Conservation (phyloP, 2,329 filamentous ascomycete genomes). For the Metarhizium anisopliae region DNA sequence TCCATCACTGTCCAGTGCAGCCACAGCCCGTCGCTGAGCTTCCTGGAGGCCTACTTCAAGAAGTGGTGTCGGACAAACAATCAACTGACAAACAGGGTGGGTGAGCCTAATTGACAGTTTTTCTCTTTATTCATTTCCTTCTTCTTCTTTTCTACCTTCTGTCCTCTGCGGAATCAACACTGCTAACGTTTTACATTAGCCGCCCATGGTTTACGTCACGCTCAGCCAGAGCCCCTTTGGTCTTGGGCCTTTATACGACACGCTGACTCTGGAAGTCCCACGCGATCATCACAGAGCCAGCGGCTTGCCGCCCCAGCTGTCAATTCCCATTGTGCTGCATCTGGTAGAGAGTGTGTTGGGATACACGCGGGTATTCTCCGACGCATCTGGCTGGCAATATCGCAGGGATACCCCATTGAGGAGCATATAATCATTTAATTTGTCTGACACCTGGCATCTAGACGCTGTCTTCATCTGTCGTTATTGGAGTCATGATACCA, state of each 20-base stretch:
- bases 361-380: too few species aligned
- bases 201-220: slow-evolving; percentile 30
- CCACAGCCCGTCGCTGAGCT: too few species aligned
- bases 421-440: slow-evolving; percentile 21
- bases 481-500: neutral
- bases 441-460: too few species aligned
- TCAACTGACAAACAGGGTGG: too few species aligned
- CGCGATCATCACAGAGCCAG: slow-evolving; percentile 21
- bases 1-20: too few species aligned
- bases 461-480: neutral
- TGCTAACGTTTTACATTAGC: slow-evolving; percentile 19
- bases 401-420: too few species aligned
- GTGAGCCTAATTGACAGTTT: too few species aligned
- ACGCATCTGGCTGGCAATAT: too few species aligned
- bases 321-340: slow-evolving; percentile 24
- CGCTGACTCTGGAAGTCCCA: slow-evolving; percentile 26
- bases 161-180: slow-evolving; percentile 27
- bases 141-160: slow-evolving; percentile 6
- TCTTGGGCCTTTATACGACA: slow-evolving; percentile 33
- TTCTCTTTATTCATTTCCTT: too few species aligned
- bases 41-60: too few species aligned
- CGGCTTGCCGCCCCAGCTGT: slow-evolving; percentile 21
- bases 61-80: too few species aligned
- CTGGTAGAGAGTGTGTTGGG: too few species aligned
- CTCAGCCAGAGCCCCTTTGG: slow-evolving; percentile 37